Conservation (phyloP, 371 early-diverging fungal species). For the Batkoa obscura region DNA sequence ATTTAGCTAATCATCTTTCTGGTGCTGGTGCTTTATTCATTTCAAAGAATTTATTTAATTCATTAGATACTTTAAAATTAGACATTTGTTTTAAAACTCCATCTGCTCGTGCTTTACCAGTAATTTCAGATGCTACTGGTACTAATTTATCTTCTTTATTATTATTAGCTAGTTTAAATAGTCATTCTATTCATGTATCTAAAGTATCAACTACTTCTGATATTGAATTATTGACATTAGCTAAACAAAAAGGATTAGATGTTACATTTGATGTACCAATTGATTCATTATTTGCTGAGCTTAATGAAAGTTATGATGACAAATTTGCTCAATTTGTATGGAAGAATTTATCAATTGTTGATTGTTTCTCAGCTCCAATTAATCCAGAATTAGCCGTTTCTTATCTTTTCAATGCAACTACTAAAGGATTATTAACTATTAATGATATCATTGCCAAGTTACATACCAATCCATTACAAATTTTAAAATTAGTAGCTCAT, state of each 20-base stretch:
- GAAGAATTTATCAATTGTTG: constrained; percentile 57
- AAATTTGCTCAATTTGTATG: constrained; percentile 50
- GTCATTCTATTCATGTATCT: constrained; percentile 70
- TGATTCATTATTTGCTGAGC: constrained; percentile 61
- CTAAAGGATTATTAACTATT: constrained; percentile 56
- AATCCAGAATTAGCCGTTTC: constrained; percentile 33
- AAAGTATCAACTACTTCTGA: constrained; percentile 58
- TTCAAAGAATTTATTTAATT: constrained; percentile 31
- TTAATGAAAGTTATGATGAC: constrained; percentile 16
- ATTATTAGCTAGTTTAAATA: constrained; percentile 61
- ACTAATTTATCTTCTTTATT: constrained; percentile 75
- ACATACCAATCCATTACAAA: constrained; percentile 64
- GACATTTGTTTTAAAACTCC: constrained; percentile 28
- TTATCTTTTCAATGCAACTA: constrained; percentile 67
- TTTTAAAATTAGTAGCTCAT: constrained; percentile 75
- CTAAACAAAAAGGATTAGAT: constrained; percentile 67
- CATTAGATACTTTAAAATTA: constrained; percentile 40
- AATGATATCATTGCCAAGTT: constrained; percentile 56
- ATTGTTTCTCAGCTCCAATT: constrained; percentile 55
- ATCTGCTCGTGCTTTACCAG: background rate
- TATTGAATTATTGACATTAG: constrained; percentile 58
- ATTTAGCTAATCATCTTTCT: constrained; percentile 10
- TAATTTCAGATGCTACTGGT: constrained; percentile 68
- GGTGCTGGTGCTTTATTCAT: constrained; percentile 37
- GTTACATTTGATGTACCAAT: constrained; percentile 84